Evolutionary conservation across 2,329 filamentous ascomycete species (phyloP).

Genomic region (Tolypocladium inflatum): DNA sequence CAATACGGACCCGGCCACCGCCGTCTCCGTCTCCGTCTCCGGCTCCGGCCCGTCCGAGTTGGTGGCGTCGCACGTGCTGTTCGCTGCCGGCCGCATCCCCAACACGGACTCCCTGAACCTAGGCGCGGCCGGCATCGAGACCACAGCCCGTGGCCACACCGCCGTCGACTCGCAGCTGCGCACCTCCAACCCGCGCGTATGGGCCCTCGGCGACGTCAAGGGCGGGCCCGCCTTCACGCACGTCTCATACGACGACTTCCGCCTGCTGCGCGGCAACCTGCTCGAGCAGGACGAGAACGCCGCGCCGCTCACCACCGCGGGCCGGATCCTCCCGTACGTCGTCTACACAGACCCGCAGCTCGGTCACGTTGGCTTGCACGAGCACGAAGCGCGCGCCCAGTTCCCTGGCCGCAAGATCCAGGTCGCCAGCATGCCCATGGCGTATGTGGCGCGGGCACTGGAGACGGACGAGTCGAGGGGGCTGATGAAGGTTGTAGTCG

Average conservation of each 20-base stretch:
- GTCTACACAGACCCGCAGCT: conserved; percentile 46
- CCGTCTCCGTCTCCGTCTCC: conserved; percentile 10
- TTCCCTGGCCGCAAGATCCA: conserved; percentile 20
- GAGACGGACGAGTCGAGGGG: conserved; percentile 42
- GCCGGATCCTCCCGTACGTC: conserved; percentile 28
- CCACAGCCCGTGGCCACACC: conserved; percentile 32
- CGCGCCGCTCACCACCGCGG: neutral
- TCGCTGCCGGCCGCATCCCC: conserved; percentile 38
- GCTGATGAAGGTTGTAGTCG: conserved; percentile 41
- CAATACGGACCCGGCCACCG: conserved; percentile 1
- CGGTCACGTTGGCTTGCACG: conserved; percentile 39
- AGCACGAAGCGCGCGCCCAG: conserved; percentile 20
- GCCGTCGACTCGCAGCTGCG: conserved; percentile 31
- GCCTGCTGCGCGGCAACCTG: conserved; percentile 38
- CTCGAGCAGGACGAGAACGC: conserved; percentile 9
- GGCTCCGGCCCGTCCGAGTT: conserved; percentile 8
- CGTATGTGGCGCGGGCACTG: conserved; percentile 37
- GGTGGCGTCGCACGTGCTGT: conserved; percentile 35
- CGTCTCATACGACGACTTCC: conserved; percentile 46
- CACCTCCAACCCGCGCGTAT: conserved; percentile 32
- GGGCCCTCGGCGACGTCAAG: conserved; percentile 41
- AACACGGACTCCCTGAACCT: conserved; percentile 38
- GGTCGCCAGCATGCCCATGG: conserved; percentile 41
- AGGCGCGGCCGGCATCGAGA: conserved; percentile 27
- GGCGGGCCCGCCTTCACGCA: conserved; percentile 45